A percentile compares a stretch with the other conserved stretches of the same genome.
Evolutionary conservation across 148 eudicot species (phyloP).

Genomic region (Nyssa sinensis): DNA sequence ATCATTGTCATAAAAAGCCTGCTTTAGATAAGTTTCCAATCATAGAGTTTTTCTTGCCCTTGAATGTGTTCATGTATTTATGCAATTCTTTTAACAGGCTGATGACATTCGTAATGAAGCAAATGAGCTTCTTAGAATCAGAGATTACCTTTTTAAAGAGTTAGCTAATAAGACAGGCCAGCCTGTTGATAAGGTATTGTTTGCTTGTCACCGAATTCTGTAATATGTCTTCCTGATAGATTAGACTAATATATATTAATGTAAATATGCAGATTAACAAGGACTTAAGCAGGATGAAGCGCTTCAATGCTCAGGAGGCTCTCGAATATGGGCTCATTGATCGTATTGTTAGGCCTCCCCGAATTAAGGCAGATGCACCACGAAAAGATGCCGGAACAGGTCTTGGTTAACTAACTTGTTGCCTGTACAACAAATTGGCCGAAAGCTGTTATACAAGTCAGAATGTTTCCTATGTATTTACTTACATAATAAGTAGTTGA

Average conservation of each 20-base stretch:
- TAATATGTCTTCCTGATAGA: not conserved
- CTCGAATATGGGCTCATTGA: slow-evolving; percentile 89
- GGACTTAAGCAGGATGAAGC: slow-evolving; percentile 60
- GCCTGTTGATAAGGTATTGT: slow-evolving; percentile 68
- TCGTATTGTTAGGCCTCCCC: slow-evolving; percentile 68
- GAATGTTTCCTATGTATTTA: too few relatives aligned
- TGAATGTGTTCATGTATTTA: not conserved
- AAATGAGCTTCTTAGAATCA: slow-evolving; percentile 73
- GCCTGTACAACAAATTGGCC: too few relatives aligned
- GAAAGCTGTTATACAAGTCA: too few relatives aligned
- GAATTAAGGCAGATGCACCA: slow-evolving; percentile 62
- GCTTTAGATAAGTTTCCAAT: not conserved
- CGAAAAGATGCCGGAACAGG: slow-evolving; percentile 54
- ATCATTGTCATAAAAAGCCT: not conserved
- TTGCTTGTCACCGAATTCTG: not conserved
- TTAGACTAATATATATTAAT: slow-evolving; percentile 3
- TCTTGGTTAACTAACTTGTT: too few relatives aligned
- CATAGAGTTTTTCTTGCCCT: not conserved
- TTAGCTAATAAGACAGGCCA: slow-evolving; percentile 83
- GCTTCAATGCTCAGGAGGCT: slow-evolving; percentile 74
- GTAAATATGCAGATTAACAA: slow-evolving; percentile 54
- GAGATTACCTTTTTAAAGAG: slow-evolving; percentile 75
- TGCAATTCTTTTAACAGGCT: slow-evolving; percentile 46
- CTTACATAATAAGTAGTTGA: too few relatives aligned
- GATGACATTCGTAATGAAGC: slow-evolving; percentile 73